Evolutionary conservation across 768 basidiomycete species (phyloP).

Genomic region (Tubosaeta sp.): DNA sequence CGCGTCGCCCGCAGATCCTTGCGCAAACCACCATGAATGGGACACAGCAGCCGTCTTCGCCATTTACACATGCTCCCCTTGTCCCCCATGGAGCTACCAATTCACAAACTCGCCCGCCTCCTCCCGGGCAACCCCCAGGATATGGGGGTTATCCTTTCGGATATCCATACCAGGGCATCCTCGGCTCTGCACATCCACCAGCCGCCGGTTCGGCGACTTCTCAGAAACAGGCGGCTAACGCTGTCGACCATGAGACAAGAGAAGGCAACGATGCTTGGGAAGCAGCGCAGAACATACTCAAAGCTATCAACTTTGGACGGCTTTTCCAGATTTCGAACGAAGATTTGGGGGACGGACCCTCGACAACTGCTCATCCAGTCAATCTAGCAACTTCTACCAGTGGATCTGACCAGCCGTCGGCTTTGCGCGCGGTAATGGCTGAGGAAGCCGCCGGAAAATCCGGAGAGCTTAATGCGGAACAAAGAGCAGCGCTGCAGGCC

Average conservation of each 20-base stretch:
- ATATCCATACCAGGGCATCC: conserved; percentile 29
- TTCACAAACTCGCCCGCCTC: conserved; percentile 34
- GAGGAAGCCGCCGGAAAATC: conserved; percentile 10
- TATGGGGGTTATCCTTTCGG: conserved; percentile 39
- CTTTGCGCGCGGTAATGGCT: not conserved
- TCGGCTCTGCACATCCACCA: conserved; percentile 2
- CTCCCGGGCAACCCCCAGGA: conserved; percentile 28
- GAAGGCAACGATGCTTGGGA: conserved; percentile 66
- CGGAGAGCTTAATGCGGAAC: conserved; percentile 35
- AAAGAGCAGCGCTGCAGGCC: conserved; percentile 67
- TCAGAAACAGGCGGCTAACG: conserved; percentile 11
- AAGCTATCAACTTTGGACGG: conserved; percentile 69
- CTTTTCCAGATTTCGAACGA: conserved; percentile 40
- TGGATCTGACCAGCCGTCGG: conserved; percentile 4
- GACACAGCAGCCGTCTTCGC: conserved; percentile 37
- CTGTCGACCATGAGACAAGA: conserved; percentile 30
- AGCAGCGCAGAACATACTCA: conserved; percentile 72
- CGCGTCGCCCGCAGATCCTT: conserved; percentile 68
- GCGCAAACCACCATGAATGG: conserved; percentile 28
- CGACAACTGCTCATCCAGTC: conserved; percentile 1
- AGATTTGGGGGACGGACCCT: conserved; percentile 13
- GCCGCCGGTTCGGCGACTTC: not conserved
- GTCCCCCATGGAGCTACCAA: conserved; percentile 27
- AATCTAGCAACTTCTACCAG: not conserved
- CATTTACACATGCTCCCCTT: conserved; percentile 58